Evolutionary conservation across 768 basidiomycete genomes (phyloP).

Genomic region (Boletus edulis): DNA sequence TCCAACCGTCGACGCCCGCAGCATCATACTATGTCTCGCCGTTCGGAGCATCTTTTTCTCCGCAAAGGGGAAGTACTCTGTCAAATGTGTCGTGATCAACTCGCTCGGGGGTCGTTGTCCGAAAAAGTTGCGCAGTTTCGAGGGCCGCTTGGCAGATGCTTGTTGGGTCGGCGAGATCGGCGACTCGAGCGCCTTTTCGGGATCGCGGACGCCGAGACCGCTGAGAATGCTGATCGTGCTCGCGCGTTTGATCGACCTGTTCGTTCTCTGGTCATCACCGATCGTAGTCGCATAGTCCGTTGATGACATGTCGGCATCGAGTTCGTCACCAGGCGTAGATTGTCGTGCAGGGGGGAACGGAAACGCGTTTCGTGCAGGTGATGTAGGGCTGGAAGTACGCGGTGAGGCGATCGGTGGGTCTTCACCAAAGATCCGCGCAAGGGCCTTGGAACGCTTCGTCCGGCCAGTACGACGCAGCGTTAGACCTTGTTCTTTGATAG

Average conservation of each 20-base stretch:
- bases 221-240: constrained; percentile 94
- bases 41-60: constrained; percentile 92
- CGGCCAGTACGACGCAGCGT: constrained; percentile 59
- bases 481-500: constrained; percentile 75
- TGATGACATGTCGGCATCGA: constrained; percentile 31
- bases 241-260: constrained; percentile 65
- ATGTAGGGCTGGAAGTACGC: constrained; percentile 36
- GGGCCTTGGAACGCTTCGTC: constrained; percentile 39
- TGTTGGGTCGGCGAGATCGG: constrained; percentile 49
- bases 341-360: constrained; percentile 10
- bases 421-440: constrained; percentile 50
- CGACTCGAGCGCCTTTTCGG: constrained; percentile 60
- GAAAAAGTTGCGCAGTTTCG: constrained; percentile 92
- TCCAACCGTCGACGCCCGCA: constrained; percentile 45
- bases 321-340: constrained; percentile 34
- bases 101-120: constrained; percentile 98
- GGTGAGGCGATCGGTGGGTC: constrained; percentile 30
- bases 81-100: constrained; percentile 90
- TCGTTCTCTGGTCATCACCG: constrained; percentile 24
- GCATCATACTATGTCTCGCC: constrained; percentile 85
- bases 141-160: constrained; percentile 41
- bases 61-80: constrained; percentile 92
- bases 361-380: constrained; percentile 22
- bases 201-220: constrained; percentile 85
- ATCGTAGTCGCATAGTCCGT: constrained; percentile 32